Conservation (phyloP, 768 basidiomycete species). For the Leccinum rimulosum region DNA sequence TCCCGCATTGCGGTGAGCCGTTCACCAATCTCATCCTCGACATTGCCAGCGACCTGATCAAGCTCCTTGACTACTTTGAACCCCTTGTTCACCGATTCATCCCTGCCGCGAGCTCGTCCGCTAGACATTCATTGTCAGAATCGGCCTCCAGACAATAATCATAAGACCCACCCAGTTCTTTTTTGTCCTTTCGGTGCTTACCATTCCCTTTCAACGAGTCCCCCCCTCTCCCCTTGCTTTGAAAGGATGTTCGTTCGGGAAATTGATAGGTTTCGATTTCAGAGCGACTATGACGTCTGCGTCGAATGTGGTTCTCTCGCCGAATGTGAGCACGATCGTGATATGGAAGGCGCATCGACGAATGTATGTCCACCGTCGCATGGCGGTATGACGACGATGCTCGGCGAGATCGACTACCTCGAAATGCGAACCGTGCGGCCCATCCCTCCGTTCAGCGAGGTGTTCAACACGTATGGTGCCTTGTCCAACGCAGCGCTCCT, state of each 20-base stretch:
- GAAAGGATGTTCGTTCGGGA: slow-evolving; percentile 2
- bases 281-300: slow-evolving; percentile 78
- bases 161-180: slow-evolving; percentile 59
- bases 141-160: background rate
- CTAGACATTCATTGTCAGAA: slow-evolving; percentile 29
- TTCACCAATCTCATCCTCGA: slow-evolving; percentile 98
- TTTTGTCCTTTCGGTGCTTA: slow-evolving; percentile 92
- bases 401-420: slow-evolving; percentile 38
- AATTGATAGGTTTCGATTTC: slow-evolving; percentile 17
- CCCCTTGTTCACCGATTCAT: slow-evolving; percentile 35
- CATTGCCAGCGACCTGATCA: slow-evolving; percentile 95
- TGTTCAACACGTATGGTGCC: slow-evolving; percentile 78
- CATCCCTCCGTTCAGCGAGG: slow-evolving; percentile 51
- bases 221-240: background rate
- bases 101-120: slow-evolving; percentile 56
- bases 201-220: slow-evolving; percentile 88
- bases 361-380: slow-evolving; percentile 13
- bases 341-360: slow-evolving; percentile 10
- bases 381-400: slow-evolving; percentile 9
- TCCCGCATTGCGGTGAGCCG: slow-evolving; percentile 82
- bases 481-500: slow-evolving; percentile 66
- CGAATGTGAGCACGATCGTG: slow-evolving; percentile 66
- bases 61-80: slow-evolving; percentile 79
- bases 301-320: slow-evolving; percentile 62
- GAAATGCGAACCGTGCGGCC: slow-evolving; percentile 66